Conservation (phyloP, 2,329 filamentous ascomycete species). For the Cladophialophora immunda region DNA sequence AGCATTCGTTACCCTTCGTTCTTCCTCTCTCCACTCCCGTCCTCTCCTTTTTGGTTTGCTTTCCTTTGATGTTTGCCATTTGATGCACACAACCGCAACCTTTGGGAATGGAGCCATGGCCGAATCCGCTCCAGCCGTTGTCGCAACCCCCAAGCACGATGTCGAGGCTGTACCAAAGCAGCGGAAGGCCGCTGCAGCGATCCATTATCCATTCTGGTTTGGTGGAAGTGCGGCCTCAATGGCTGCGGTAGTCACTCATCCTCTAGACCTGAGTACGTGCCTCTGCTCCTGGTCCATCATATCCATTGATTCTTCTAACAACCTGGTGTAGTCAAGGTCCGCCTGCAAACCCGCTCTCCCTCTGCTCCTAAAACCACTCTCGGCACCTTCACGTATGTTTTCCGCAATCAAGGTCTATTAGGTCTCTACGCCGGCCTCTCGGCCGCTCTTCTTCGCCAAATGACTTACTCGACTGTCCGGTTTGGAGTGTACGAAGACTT, state of each 20-base stretch:
- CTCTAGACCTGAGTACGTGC: conserved; percentile 80
- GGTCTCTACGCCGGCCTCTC: conserved; percentile 92
- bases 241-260: conserved; percentile 91
- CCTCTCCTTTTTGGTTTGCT: conserved; percentile 12
- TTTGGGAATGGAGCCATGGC: conserved; percentile 37
- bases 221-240: conserved; percentile 93
- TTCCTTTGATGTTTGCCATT: conserved; percentile 11
- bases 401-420: conserved; percentile 75
- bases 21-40: neutral
- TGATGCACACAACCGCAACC: neutral
- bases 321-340: conserved; percentile 70
- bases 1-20: conserved; percentile 1
- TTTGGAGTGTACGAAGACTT: conserved; percentile 97
- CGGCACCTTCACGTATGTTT: conserved; percentile 83
- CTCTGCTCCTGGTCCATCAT: conserved; percentile 2
- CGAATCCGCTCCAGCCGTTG: conserved; percentile 26
- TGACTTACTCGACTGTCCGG: conserved; percentile 94
- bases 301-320: conserved; percentile 16
- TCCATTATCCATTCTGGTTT: conserved; percentile 89
- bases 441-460: conserved; percentile 89
- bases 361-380: conserved; percentile 82
- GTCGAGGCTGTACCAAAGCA: conserved; percentile 39
- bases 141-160: conserved; percentile 23
- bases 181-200: conserved; percentile 39
- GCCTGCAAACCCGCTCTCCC: conserved; percentile 82